A percentile compares a stretch with the other conserved stretches of the same genome.
Evolutionary conservation across 179 eudicot species (phyloP).

Genomic region (Carnegiea gigantea): DNA sequence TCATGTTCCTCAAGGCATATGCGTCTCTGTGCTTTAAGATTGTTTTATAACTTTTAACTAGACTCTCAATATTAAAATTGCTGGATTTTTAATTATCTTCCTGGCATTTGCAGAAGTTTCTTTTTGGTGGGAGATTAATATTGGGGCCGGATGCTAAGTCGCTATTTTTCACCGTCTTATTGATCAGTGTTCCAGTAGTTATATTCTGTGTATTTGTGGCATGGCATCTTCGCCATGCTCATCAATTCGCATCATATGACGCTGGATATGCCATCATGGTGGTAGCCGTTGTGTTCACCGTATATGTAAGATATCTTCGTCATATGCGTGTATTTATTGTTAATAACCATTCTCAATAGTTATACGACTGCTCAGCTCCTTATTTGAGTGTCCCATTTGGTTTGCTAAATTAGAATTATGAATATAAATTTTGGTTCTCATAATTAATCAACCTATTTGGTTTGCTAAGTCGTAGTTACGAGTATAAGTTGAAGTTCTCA

Average conservation of each 20-base stretch:
- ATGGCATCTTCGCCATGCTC: conserved; percentile 40
- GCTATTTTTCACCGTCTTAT: conserved; percentile 25
- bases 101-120: conserved; percentile 33
- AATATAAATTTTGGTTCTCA: neutral
- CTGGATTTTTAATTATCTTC: neutral
- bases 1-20: neutral
- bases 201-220: conserved; percentile 41
- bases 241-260: conserved; percentile 35
- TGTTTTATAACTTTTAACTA: neutral
- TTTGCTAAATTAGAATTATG: neutral
- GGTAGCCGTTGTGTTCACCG: conserved; percentile 31
- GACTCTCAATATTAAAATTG: neutral
- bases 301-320: conserved; percentile 26
- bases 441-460: neutral
- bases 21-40: neutral
- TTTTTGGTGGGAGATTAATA: conserved; percentile 34
- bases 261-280: conserved; percentile 43
- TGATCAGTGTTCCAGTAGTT: conserved; percentile 33
- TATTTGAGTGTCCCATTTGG: neutral
- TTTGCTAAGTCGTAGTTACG: neutral
- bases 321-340: neutral
- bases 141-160: conserved; percentile 46
- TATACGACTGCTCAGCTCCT: neutral
- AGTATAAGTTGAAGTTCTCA: neutral
- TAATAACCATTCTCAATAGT: neutral